phyloP scores from a whole-genome alignment of 2,329 filamentous ascomycete genomes.

The Alternaria alternata region DNA sequence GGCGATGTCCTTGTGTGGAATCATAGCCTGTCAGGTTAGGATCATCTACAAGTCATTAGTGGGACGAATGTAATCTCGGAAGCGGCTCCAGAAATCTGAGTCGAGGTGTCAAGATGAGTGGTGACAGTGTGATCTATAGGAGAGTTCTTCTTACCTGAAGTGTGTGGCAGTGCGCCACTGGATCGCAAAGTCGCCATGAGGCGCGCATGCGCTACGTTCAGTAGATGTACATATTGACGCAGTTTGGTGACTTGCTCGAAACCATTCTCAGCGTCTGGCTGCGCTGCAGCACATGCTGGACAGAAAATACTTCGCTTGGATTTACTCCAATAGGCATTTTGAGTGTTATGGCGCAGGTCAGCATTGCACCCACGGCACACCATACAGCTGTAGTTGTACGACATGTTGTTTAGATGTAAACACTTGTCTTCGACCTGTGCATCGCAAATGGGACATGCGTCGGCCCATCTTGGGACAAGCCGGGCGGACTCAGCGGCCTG shows the following conservation, averaged over 20 bases:
- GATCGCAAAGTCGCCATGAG: conserved; percentile 85
- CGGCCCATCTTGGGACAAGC: conserved; percentile 60
- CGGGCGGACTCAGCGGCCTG: conserved; percentile 52
- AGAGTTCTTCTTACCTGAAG: conserved; percentile 61
- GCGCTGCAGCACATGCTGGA: conserved; percentile 67
- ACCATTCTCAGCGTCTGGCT: conserved; percentile 64
- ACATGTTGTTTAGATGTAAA: conserved; percentile 73
- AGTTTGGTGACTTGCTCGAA: conserved; percentile 84
- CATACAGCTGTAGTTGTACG: conserved; percentile 87
- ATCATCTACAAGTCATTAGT: conserved; percentile 65
- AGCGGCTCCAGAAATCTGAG: conserved; percentile 41
- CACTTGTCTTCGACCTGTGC: conserved; percentile 96
- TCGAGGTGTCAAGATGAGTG: conserved; percentile 42
- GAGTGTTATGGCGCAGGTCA: conserved; percentile 73
- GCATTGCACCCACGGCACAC: conserved; percentile 73
- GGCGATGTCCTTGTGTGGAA: conserved; percentile 68
- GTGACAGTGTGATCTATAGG: conserved; percentile 29
- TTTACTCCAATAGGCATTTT: conserved; percentile 75
- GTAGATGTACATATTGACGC: conserved; percentile 91
- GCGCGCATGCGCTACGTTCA: conserved; percentile 89
- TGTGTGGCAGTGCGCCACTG: conserved; percentile 80
- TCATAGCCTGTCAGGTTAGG: conserved; percentile 72
- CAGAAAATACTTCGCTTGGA: conserved; percentile 76
- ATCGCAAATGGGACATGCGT: conserved; percentile 82
- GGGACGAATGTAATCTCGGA: conserved; percentile 40